Conservation (phyloP, 192 early-diverging fungal species). For the Backusella westeae region DNA sequence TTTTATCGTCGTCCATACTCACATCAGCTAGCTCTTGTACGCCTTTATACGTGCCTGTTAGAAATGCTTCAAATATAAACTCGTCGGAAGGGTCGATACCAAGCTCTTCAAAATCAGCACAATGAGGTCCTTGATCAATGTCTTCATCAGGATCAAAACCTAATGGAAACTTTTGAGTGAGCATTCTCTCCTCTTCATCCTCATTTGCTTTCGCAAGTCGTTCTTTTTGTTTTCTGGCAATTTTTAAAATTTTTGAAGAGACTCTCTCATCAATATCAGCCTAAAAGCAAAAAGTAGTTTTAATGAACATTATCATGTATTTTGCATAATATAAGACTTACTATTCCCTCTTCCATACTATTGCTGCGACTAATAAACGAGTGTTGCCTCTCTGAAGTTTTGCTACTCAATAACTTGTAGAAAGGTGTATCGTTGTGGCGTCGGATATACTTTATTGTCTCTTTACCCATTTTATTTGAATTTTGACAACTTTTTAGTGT, state of each 20-base stretch:
- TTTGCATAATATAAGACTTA: neutral
- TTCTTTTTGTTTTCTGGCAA: slow-evolving; percentile 89
- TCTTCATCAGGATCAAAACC: slow-evolving; percentile 57
- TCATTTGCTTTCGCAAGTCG: slow-evolving; percentile 63
- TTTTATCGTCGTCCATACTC: slow-evolving; percentile 89
- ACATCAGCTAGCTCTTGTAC: slow-evolving; percentile 89
- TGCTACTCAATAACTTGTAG: slow-evolving; percentile 71
- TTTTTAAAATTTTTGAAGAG: slow-evolving; percentile 82
- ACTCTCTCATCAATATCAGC: slow-evolving; percentile 82
- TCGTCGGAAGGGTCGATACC: slow-evolving; percentile 82
- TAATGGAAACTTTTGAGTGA: slow-evolving; percentile 16
- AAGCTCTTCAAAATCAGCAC: slow-evolving; percentile 66
- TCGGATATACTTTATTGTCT: slow-evolving; percentile 30
- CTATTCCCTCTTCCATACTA: slow-evolving; percentile 50
- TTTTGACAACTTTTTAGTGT: neutral
- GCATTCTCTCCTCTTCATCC: slow-evolving; percentile 41
- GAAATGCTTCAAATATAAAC: slow-evolving; percentile 82
- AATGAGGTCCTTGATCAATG: slow-evolving; percentile 58
- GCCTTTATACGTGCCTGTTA: slow-evolving; percentile 76
- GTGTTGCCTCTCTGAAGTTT: slow-evolving; percentile 48
- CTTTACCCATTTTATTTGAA: slow-evolving; percentile 49
- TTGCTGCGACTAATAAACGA: slow-evolving; percentile 59
- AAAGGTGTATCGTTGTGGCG: slow-evolving; percentile 74
- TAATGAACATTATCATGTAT: neutral
- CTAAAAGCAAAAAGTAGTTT: slow-evolving; percentile 26